These are phyloP conservation scores for Colletotrichum limetticola DNA, from an alignment of 2,329 filamentous ascomycete genomes.

Conservation along the genomic window DNA sequence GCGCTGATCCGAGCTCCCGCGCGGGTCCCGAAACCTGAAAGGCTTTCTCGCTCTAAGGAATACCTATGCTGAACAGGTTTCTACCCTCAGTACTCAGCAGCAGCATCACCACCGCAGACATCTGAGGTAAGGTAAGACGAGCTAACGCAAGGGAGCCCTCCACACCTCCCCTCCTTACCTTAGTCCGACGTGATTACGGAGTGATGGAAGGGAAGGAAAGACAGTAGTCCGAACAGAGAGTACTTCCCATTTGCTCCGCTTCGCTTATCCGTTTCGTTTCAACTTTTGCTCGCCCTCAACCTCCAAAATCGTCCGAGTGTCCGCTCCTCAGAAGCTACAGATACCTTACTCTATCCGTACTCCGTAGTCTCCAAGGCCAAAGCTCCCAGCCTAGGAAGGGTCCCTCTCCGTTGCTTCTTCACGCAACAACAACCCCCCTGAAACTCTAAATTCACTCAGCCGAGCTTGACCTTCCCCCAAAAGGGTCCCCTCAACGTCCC, in stretches of 20 bases:
- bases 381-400: background rate
- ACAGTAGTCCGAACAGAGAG: background rate
- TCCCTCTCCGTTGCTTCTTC: background rate
- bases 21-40: background rate
- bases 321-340: background rate
- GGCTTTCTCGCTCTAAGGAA: background rate
- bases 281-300: background rate
- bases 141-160: background rate
- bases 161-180: background rate
- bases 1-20: background rate
- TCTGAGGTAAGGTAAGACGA: background rate
- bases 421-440: background rate
- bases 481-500: background rate
- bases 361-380: background rate
- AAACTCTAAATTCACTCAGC: background rate
- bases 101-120: background rate
- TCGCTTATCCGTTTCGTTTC: conserved; percentile 3
- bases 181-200: background rate
- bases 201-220: too few relatives aligned
- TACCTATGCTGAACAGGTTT: too few relatives aligned
- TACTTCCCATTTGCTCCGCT: background rate
- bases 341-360: too few relatives aligned
- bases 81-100: background rate
- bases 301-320: conserved; percentile 4
- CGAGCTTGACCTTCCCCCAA: background rate